Conservation (phyloP, 2,329 filamentous ascomycete species). For the Atkinsonella hypoxylon region DNA sequence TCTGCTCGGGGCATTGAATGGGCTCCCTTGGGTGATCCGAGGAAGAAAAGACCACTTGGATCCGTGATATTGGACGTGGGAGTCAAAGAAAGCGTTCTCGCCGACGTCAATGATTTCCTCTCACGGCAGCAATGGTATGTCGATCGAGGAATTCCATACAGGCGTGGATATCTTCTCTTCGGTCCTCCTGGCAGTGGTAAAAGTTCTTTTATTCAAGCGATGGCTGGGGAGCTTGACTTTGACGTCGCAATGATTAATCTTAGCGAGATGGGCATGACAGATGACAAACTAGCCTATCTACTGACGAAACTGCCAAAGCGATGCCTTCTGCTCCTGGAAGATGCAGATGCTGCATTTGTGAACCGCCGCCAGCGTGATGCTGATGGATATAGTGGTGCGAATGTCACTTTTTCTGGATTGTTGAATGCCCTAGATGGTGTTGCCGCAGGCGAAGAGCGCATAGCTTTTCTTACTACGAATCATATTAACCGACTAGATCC, state of each 20-base stretch:
- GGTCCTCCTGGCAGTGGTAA: conserved; percentile 87
- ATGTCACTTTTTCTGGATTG: conserved; percentile 87
- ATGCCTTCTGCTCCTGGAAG: conserved; percentile 74
- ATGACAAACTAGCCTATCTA: conserved; percentile 77
- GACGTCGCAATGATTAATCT: conserved; percentile 88
- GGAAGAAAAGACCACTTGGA: conserved; percentile 73
- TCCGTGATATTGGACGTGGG: conserved; percentile 81
- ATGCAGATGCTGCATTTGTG: conserved; percentile 82
- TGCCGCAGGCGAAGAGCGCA: conserved; percentile 86
- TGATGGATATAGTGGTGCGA: conserved; percentile 77
- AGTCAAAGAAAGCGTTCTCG: conserved; percentile 68
- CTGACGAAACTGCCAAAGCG: conserved; percentile 74
- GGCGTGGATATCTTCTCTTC: conserved; percentile 78
- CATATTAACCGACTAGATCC: conserved; percentile 83
- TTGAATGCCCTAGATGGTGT: conserved; percentile 81
- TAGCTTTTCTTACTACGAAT: conserved; percentile 91
- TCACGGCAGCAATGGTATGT: conserved; percentile 75
- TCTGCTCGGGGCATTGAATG: conserved; percentile 76
- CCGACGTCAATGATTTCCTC: conserved; percentile 75
- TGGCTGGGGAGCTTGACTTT: conserved; percentile 87
- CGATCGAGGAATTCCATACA: conserved; percentile 88
- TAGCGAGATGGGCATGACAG: conserved; percentile 79
- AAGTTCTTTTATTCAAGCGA: conserved; percentile 89
- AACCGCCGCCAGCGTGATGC: conserved; percentile 66
- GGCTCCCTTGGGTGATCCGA: conserved; percentile 71